These are phyloP conservation scores for Clarireedia homoeocarpa DNA, from an alignment of 2,329 filamentous ascomycete species.

Conservation along the genomic window DNA sequence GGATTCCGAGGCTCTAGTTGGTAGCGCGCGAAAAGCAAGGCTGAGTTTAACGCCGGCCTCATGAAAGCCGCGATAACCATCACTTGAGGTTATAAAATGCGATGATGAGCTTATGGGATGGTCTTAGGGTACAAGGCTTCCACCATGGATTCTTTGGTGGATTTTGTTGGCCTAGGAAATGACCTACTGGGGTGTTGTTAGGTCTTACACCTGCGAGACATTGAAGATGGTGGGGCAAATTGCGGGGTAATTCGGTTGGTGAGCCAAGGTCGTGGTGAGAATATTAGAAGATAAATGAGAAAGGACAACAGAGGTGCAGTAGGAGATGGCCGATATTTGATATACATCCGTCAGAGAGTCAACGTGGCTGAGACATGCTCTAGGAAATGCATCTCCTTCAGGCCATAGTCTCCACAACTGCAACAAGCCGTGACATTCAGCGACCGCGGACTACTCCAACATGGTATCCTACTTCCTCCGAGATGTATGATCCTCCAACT, in stretches of 20 bases:
- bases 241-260: neutral
- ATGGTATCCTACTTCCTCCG: neutral
- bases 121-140: neutral
- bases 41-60: neutral
- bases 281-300: no score
- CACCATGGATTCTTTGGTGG: neutral
- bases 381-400: no score
- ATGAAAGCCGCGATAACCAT: neutral
- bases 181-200: neutral
- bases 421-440: no score
- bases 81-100: neutral
- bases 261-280: no score
- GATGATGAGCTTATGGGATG: neutral
- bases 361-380: no score
- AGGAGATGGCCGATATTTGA: no score
- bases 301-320: no score
- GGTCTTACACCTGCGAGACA: neutral
- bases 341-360: no score
- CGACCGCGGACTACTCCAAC: no score
- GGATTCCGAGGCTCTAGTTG: neutral
- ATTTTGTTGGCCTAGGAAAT: neutral
- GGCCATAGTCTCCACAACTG: no score
- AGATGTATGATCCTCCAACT: neutral
- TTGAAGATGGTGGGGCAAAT: neutral
- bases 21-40: neutral